A percentile compares a stretch with the other conserved stretches of the same genome.
These are phyloP conservation scores for Alloascoidea africana DNA, from an alignment of 805 yeast species.

Conservation along the genomic window DNA sequence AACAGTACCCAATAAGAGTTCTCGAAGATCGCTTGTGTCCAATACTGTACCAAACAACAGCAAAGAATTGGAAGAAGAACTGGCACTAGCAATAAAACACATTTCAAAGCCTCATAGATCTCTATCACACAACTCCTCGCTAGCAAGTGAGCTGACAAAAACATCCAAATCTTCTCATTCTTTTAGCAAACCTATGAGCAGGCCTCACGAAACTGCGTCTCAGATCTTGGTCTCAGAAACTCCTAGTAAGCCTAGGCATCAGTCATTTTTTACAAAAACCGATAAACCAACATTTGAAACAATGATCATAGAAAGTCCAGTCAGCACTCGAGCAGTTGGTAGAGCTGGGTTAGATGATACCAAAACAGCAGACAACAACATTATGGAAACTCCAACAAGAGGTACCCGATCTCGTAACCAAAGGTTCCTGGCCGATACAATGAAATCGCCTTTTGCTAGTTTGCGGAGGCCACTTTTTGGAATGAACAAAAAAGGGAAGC, in stretches of 20 bases:
- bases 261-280: neutral
- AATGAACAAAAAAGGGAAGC: neutral
- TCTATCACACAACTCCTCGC: neutral
- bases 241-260: slow-evolving; percentile 1
- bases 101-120: neutral
- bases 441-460: neutral
- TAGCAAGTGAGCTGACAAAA: neutral
- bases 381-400: neutral
- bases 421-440: neutral
- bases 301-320: neutral
- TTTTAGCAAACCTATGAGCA: neutral
- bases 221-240: neutral
- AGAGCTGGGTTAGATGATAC: too few species aligned
- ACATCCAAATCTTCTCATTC: neutral
- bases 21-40: too few species aligned
- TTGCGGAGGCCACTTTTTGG: neutral
- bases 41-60: neutral
- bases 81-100: neutral
- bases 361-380: neutral
- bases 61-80: neutral
- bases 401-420: neutral
- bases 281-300: neutral
- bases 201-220: neutral
- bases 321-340: too few species aligned
- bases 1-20: neutral